Conservation (phyloP, 2,329 filamentous ascomycete genomes). For the Pseudogymnoascus sp. region DNA sequence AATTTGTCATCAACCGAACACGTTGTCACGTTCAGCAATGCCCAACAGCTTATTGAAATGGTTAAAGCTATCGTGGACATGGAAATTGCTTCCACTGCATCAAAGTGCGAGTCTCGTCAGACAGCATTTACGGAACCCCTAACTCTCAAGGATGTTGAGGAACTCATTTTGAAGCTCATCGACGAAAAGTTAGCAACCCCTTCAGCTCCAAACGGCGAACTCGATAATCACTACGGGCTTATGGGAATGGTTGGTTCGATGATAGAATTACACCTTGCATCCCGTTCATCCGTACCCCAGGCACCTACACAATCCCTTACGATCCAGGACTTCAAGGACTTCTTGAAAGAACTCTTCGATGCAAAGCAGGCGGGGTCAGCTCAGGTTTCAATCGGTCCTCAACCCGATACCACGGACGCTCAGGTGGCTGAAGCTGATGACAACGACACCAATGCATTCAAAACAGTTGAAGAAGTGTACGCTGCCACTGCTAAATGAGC, state of each 20-base stretch:
- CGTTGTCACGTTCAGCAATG: not conserved
- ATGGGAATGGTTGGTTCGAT: not conserved
- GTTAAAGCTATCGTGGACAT: not conserved
- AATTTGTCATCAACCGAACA: not conserved
- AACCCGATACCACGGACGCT: not conserved
- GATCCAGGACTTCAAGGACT: not conserved
- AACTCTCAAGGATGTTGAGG: conserved; percentile 6
- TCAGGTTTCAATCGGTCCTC: not conserved
- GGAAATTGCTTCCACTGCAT: not conserved
- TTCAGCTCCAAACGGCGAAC: not conserved
- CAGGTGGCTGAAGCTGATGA: not conserved
- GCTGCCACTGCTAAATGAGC: conserved; percentile 4
- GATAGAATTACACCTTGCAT: not conserved
- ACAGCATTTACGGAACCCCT: not conserved
- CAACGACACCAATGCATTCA: not conserved
- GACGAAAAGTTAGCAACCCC: not conserved
- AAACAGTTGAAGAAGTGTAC: conserved; percentile 17
- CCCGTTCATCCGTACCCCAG: not conserved
- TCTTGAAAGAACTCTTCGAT: not conserved
- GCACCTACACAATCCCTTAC: not conserved
- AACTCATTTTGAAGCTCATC: conserved; percentile 13
- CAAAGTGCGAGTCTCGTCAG: not conserved
- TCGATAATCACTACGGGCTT: not conserved
- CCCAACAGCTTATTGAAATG: not conserved
- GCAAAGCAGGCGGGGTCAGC: not conserved